phyloP scores from a whole-genome alignment of 306 rosid genomes.

The Quercus robur region DNA sequence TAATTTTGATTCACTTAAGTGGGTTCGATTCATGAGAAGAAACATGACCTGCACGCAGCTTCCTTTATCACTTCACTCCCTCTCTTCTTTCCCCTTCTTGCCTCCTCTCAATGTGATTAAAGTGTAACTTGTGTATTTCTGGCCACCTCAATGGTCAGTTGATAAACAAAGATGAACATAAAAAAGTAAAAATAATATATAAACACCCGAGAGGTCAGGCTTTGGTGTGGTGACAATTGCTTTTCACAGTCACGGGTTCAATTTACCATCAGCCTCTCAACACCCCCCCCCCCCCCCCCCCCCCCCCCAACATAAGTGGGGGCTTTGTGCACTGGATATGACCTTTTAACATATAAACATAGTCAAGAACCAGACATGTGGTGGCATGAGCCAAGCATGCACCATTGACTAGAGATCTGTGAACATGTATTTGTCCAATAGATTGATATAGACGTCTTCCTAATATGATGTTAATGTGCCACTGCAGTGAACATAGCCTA shows the following conservation, averaged over 20 bases:
- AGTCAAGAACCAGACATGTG: conserved; percentile 13
- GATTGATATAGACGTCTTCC: conserved; percentile 1
- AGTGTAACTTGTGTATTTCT: neutral
- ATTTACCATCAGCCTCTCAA: no score
- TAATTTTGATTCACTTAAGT: neutral
- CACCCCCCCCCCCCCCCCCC: no score
- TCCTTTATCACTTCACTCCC: neutral
- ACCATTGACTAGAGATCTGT: neutral
- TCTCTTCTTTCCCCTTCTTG: neutral
- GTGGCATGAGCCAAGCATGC: conserved; percentile 17
- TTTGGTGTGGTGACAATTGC: no score
- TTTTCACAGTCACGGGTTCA: no score
- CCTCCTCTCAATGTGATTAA: neutral
- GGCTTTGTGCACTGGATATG: no score
- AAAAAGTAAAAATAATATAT: neutral
- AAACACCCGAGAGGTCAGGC: no score
- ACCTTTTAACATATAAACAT: neutral
- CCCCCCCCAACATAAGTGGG: no score
- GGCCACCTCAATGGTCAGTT: neutral
- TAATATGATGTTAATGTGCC: neutral
- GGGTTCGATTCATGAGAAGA: neutral
- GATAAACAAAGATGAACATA: conserved; percentile 9
- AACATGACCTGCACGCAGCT: neutral
- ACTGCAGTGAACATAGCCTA: neutral
- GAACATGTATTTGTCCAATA: neutral